Evolutionary conservation across 768 basidiomycete genomes (phyloP).

Genomic region (Glaciozyma antarctica): DNA sequence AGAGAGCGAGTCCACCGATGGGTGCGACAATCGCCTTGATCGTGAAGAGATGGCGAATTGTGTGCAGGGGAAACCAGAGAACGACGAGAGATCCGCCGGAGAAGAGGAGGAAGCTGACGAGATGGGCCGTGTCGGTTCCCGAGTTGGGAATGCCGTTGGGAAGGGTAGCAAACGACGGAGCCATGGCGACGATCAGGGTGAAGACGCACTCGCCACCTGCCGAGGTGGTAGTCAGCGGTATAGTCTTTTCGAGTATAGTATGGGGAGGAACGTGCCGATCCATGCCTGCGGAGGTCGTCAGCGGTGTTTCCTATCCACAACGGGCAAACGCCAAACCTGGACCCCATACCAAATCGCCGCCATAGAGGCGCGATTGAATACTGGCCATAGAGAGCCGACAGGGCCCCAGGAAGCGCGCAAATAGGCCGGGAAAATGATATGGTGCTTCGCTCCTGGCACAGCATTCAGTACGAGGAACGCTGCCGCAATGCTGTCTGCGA

Average conservation of each 20-base stretch:
- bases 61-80: slow-evolving; percentile 67
- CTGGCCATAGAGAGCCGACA: slow-evolving; percentile 68
- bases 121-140: slow-evolving; percentile 65
- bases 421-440: slow-evolving; percentile 44
- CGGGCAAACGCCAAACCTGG: too few species aligned
- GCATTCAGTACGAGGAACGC: slow-evolving; percentile 70
- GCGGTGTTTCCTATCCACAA: too few species aligned
- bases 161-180: slow-evolving; percentile 49
- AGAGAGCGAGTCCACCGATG: slow-evolving; percentile 59
- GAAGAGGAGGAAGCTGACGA: slow-evolving; percentile 76
- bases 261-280: slow-evolving; percentile 45
- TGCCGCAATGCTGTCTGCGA: slow-evolving; percentile 48
- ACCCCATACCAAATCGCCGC: slow-evolving; percentile 35
- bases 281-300: too few species aligned
- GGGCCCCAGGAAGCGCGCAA: slow-evolving; percentile 61
- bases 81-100: slow-evolving; percentile 63
- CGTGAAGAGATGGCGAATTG: slow-evolving; percentile 71
- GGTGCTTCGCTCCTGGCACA: slow-evolving; percentile 64
- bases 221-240: too few species aligned
- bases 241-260: too few species aligned
- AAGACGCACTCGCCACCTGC: slow-evolving; percentile 63
- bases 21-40: slow-evolving; percentile 66
- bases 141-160: slow-evolving; percentile 62
- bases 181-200: slow-evolving; percentile 65
- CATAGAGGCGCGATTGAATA: slow-evolving; percentile 46